A percentile compares a stretch with the other conserved stretches of the same genome.
Evolutionary conservation across 768 basidiomycete species (phyloP).

Genomic region (Podaxis sp.): DNA sequence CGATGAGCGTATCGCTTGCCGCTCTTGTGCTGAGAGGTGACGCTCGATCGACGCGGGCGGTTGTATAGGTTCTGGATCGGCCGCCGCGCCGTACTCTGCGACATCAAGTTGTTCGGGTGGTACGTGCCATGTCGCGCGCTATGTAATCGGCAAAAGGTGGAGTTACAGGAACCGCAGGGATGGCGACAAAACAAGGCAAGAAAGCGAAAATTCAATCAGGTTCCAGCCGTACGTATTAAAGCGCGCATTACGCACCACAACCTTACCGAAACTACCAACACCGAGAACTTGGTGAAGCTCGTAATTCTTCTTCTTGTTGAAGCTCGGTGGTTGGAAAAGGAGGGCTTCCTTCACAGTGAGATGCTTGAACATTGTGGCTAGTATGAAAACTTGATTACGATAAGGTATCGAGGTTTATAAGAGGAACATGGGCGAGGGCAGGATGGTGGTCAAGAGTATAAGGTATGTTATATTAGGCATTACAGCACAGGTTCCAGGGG

Average conservation of each 20-base stretch:
- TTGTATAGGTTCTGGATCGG: conserved; percentile 24
- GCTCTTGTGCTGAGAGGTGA: conserved; percentile 17
- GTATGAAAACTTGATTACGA: background rate
- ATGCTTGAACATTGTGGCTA: conserved; percentile 35
- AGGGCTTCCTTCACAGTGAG: conserved; percentile 55
- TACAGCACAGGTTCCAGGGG: background rate
- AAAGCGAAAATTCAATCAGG: background rate
- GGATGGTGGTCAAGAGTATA: background rate
- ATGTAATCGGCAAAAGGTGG: conserved; percentile 9
- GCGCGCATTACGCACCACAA: conserved; percentile 52
- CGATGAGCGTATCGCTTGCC: conserved; percentile 21
- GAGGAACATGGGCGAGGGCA: background rate
- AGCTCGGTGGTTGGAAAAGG: conserved; percentile 83
- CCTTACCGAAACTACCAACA: conserved; percentile 87
- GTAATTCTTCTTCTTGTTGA: conserved; percentile 82
- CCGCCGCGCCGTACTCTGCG: conserved; percentile 59
- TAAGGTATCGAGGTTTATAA: background rate
- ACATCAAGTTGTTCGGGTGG: conserved; percentile 57
- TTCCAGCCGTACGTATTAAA: background rate
- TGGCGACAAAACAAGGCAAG: conserved; percentile 3
- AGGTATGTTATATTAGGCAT: background rate
- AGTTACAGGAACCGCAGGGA: conserved; percentile 1
- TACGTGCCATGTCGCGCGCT: conserved; percentile 80
- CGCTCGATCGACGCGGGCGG: conserved; percentile 17
- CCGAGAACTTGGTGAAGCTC: conserved; percentile 74